Percentiles rank a stretch among this genome's conserved stretches.
These are phyloP conservation scores for Leccinellum albellum DNA, from an alignment of 768 basidiomycete genomes.

Conservation along the genomic window DNA sequence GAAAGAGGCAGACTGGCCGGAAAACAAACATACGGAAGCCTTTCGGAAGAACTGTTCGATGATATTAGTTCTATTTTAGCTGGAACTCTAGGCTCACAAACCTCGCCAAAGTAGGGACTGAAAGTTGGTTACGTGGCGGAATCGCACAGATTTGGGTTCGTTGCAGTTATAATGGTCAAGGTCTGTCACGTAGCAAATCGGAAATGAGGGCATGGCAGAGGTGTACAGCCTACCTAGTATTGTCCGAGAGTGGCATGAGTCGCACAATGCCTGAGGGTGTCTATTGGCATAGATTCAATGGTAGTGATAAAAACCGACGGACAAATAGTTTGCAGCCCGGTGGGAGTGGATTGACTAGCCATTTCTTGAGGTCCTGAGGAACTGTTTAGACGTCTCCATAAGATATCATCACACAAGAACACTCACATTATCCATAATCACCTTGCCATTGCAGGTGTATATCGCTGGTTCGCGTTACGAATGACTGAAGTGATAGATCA, in stretches of 20 bases:
- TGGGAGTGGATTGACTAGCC: constrained; percentile 26
- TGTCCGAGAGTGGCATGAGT: constrained; percentile 29
- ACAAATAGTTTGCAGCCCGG: constrained; percentile 27
- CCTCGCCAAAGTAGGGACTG: constrained; percentile 5
- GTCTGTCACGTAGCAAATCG: constrained; percentile 11
- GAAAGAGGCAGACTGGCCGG: not conserved
- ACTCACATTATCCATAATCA: constrained; percentile 25
- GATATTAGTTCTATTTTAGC: not conserved
- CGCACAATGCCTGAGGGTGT: constrained; percentile 23
- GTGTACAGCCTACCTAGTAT: constrained; percentile 20
- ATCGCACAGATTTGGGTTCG: constrained; percentile 8
- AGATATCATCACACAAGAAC: constrained; percentile 28
- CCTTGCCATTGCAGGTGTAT: constrained; percentile 6
- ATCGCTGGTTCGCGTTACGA: constrained; percentile 7
- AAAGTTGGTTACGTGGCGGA: not conserved
- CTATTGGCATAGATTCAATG: not conserved
- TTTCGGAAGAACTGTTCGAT: not conserved
- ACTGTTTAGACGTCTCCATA: constrained; percentile 25
- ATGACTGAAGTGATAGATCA: not conserved
- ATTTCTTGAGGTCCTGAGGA: constrained; percentile 20
- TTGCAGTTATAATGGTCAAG: constrained; percentile 27
- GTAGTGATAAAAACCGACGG: constrained; percentile 1
- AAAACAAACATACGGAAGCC: constrained; percentile 7
- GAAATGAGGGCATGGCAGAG: not conserved
- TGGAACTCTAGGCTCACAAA: constrained; percentile 2